phyloP scores from a whole-genome alignment of 352 stramenopile genomes.

The Phytophthora melonis region DNA sequence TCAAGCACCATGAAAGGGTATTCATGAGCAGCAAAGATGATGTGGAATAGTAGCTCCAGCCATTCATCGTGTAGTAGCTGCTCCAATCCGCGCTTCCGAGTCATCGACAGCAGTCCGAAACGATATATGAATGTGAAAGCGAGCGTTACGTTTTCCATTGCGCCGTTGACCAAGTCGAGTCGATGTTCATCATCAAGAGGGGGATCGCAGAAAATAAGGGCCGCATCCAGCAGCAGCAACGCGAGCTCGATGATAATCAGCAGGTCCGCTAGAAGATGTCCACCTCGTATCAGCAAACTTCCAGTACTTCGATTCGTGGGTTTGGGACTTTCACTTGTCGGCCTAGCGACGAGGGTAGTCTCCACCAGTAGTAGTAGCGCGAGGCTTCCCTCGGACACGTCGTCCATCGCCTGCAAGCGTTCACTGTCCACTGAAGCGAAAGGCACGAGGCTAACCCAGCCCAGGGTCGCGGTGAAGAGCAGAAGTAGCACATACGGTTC shows the following conservation, averaged over 20 bases:
- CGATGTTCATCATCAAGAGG: not conserved
- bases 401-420: slow-evolving; percentile 33
- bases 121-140: slow-evolving; percentile 48
- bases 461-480: slow-evolving; percentile 11
- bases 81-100: slow-evolving; percentile 23
- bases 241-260: slow-evolving; percentile 37
- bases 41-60: slow-evolving; percentile 40
- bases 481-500: slow-evolving; percentile 35
- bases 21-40: slow-evolving; percentile 41
- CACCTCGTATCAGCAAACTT: not conserved
- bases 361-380: slow-evolving; percentile 45
- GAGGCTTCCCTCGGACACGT: slow-evolving; percentile 42
- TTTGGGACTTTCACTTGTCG: not conserved
- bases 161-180: slow-evolving; percentile 29
- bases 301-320: not conserved
- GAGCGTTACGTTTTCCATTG: slow-evolving; percentile 36
- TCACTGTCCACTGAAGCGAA: slow-evolving; percentile 18
- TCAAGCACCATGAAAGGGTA: slow-evolving; percentile 46
- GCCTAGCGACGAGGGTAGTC: slow-evolving; percentile 10
- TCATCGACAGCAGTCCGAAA: slow-evolving; percentile 23
- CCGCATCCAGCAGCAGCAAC: slow-evolving; percentile 25
- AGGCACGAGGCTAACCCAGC: slow-evolving; percentile 29
- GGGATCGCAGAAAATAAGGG: slow-evolving; percentile 31
- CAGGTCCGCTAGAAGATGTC: slow-evolving; percentile 23
- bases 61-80: slow-evolving; percentile 35